Percentiles rank a stretch among this genome's conserved stretches.
Evolutionary conservation across 176 grass and related monocot species (phyloP).

Genomic region (Triticum aestivum): IWGSC_CS_RefSeq_v2.1 NC_057800.1:600725189-600725688

Average conservation of each 20-base stretch:
- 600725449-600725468: neutral
- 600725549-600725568: neutral
- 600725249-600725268: slow-evolving; percentile 21
- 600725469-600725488: neutral
- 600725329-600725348: neutral
- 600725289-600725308: neutral
- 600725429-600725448: neutral
- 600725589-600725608: neutral
- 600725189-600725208: slow-evolving; percentile 18
- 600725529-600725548: neutral
- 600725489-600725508: neutral
- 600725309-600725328: neutral
- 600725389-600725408: slow-evolving; percentile 4
- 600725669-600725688: neutral
- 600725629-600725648: neutral
- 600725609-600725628: neutral
- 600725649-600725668: neutral
- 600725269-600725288: slow-evolving; percentile 17
- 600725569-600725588: neutral
- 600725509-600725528: neutral
- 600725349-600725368: neutral
- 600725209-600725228: neutral
- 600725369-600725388: neutral
- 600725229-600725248: slow-evolving; percentile 9
- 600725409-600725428: neutral